These are phyloP conservation scores for Hibiscus mutabilis DNA, from an alignment of 345 rosid genomes.

Conservation along the genomic window DNA sequence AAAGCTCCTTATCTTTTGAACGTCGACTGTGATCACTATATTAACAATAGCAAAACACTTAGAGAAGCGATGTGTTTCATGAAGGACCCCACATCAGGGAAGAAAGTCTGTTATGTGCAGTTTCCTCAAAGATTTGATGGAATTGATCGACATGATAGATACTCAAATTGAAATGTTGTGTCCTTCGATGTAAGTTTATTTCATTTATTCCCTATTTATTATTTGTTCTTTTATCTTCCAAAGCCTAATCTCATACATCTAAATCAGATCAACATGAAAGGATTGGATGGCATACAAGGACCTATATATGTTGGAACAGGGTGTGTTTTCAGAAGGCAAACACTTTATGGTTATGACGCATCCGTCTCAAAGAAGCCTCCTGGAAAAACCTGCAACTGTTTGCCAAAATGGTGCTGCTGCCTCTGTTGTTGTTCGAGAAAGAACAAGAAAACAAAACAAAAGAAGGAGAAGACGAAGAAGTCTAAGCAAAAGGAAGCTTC, in stretches of 20 bases:
- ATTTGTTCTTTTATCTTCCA: neutral
- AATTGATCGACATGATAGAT: slow-evolving; percentile 92
- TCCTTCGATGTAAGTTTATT: slow-evolving; percentile 83
- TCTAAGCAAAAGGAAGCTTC: slow-evolving; percentile 64
- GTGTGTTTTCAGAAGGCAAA: slow-evolving; percentile 91
- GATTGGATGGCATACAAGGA: slow-evolving; percentile 96
- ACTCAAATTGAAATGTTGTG: slow-evolving; percentile 89
- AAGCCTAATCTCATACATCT: slow-evolving; percentile 8
- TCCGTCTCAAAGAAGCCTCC: slow-evolving; percentile 83
- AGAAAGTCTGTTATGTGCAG: slow-evolving; percentile 93
- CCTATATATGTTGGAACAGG: slow-evolving; percentile 98
- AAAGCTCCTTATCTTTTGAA: slow-evolving; percentile 91
- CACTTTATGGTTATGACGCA: slow-evolving; percentile 90
- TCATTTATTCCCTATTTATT: neutral
- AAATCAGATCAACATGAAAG: slow-evolving; percentile 94
- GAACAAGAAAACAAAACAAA: slow-evolving; percentile 60
- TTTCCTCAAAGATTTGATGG: slow-evolving; percentile 99
- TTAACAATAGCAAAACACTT: slow-evolving; percentile 90
- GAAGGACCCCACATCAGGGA: slow-evolving; percentile 93
- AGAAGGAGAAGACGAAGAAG: slow-evolving; percentile 56
- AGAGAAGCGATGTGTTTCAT: slow-evolving; percentile 99
- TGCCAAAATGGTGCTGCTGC: slow-evolving; percentile 93
- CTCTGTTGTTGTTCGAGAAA: slow-evolving; percentile 64
- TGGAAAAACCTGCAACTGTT: slow-evolving; percentile 89
- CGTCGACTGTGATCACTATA: slow-evolving; percentile 93